Evolutionary conservation across 2,329 filamentous ascomycete species (phyloP), one percentile per base, ranked within the genome.

Genomic region (Hawksworthiomyces lignivorus): DNA sequence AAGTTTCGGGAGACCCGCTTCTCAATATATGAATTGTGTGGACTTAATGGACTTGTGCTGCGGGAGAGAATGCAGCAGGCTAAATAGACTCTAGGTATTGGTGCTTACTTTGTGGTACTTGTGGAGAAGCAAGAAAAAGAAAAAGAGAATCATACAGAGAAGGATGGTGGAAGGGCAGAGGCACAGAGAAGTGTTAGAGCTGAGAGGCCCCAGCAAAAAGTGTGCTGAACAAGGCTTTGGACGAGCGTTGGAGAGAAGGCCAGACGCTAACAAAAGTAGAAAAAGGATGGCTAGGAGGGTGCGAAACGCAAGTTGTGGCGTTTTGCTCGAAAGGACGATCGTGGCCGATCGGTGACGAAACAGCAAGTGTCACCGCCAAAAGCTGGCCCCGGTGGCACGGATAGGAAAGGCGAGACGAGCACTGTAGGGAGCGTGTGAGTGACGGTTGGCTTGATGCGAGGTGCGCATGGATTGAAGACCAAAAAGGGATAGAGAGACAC

Each of bases 111-210:
- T n/a, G n/a, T n/a, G n/a, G n/a, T n/a, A n/a, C 12, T 7, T 26
- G 36, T 8, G 29, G 26, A 4, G 15, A 17, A 21, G 21, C 29
- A n/a, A 29, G 26, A 26, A 12, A 60, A 50, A 65, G 19, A 31
- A 31, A 30, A 14, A 38, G 20, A 15, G 2, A 28, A 19, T n/a
- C n/a, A n/a, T n/a, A n/a, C n/a, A n/a, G n/a, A n/a, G n/a, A n/a
- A n/a, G n/a, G n/a, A n/a, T n/a, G n/a, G n/a, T n/a, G n/a, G n/a
- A 15, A 33, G 21, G 19, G 31, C 4, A 28, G 11, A n/a, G 29
- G 26, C 34, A 28, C 22, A 33, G 12, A 17, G 14, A 29, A n/a
- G 2, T 24, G 8, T 10, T 19, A 21, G n/a, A 5, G 7, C 26
- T 7, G 7, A 21, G n/a, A n/a, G n/a, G n/a, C n/a, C n/a, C n/a